Base-by-base conservation (phyloP, 2,329 filamentous ascomycete genomes). In the Pseudopithomyces maydicus region DNA sequence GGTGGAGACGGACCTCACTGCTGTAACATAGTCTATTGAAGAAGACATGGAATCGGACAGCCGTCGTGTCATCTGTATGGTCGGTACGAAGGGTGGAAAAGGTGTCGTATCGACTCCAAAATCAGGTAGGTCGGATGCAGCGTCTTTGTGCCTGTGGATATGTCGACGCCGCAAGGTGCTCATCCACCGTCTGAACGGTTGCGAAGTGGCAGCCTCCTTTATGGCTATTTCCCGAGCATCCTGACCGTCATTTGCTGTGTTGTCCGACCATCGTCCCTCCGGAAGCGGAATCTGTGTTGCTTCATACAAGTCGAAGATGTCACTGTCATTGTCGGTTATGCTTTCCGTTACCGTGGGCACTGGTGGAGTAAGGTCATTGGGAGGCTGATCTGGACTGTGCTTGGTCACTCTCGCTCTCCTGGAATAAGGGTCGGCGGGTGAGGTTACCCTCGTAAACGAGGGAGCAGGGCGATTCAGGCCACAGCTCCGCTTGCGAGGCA, bases 11-110 rank as follows among this genome's bases (percentile, higher is more conserved):
- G 91, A 95, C 72, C 89, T 92, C 64, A 96, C 84, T 15, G 86
- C 89, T n/a, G 88, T 86, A 38, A 97, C 86, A 69, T 93, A 92
- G 1, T 85, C 89, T 57, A 91, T 87, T 0, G 92, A 96, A 6
- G 90, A 91, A 1, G 84, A 84, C 12, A 90, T 90, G 2, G 89
- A 90, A 7, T 64, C 75, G 41, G 74, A 79, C 49, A 77, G 76
- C 54, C 72, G 76, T 57, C 80, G 80, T 35, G 56, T 33, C 3
- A 65, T 64, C 41, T 63, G 60, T 5, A 52, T 54, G 7, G 63
- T 17, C n/a, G 55, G 47, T 5, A 50, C 29, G 1, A 58, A 48
- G 14, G 60, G 59, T 4, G 56, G 47, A 20, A 59, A 57, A 11
- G 64, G 42, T n/a, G 55, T 29, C 3, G 55, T 52, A 6, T 63